Conservation (phyloP, 2,329 filamentous ascomycete species). For the Talaromyces sp. region DNA sequence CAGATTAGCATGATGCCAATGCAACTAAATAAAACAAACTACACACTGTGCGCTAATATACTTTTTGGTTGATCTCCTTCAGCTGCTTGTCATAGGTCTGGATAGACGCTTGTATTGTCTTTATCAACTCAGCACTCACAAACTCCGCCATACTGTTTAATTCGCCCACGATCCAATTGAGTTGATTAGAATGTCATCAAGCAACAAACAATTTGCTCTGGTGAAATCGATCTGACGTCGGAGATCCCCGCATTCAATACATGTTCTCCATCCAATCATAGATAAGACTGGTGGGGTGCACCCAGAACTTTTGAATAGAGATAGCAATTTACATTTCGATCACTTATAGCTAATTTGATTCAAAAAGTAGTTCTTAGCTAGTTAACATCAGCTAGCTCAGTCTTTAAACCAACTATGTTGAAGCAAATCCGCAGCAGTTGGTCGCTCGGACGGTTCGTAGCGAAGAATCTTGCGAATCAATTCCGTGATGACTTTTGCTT, state of each 20-base stretch:
- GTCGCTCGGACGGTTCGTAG: background rate
- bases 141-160: background rate
- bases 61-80: constrained; percentile 8
- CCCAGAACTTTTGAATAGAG: background rate
- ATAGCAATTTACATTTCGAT: too few species aligned
- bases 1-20: background rate
- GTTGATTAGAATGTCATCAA: too few species aligned
- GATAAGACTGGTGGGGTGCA: background rate
- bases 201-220: too few species aligned
- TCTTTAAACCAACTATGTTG: background rate
- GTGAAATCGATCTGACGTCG: background rate
- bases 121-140: background rate
- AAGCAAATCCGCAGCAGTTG: background rate
- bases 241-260: background rate
- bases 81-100: constrained; percentile 3
- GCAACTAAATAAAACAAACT: background rate
- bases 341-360: background rate
- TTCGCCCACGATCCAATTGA: background rate
- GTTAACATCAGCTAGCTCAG: background rate
- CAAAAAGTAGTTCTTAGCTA: background rate
- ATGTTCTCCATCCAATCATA: background rate
- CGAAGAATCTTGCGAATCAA: background rate
- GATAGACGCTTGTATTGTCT: constrained; percentile 1
- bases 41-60: background rate
- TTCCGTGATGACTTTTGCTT: background rate